Percentiles rank a stretch among this genome's conserved stretches.
Conservation (phyloP, 805 yeast species). For the Zygosaccharomyces bailii region DNA sequence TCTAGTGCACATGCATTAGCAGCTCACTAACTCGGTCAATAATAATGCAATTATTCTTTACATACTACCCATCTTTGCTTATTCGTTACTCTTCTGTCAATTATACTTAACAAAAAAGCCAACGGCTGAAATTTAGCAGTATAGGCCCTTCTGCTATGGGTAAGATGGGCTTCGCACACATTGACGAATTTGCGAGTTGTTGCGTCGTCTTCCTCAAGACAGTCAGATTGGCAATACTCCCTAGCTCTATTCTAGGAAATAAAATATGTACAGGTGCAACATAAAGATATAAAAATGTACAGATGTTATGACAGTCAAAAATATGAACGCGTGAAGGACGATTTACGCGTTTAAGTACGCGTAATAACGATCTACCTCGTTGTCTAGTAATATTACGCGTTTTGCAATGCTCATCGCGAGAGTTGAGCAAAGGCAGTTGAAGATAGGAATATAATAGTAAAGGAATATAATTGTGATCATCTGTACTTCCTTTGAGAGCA, state of each 20-base stretch:
- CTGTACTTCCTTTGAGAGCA: not conserved
- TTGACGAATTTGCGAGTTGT: slow-evolving; percentile 7
- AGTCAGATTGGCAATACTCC: not conserved
- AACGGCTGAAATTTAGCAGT: not conserved
- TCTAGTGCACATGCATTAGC: too few species aligned
- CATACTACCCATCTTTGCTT: slow-evolving; percentile 73
- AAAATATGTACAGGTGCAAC: not conserved
- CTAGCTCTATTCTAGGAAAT: too few species aligned
- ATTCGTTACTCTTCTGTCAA: slow-evolving; percentile 24
- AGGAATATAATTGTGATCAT: too few species aligned
- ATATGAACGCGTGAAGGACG: slow-evolving; percentile 1
- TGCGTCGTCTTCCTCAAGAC: slow-evolving; percentile 4
- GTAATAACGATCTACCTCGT: slow-evolving; percentile 4
- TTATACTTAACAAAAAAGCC: not conserved
- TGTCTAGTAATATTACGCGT: slow-evolving; percentile 1
- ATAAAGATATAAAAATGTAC: not conserved
- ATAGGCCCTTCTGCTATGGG: slow-evolving; percentile 3
- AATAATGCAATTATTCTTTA: slow-evolving; percentile 31
- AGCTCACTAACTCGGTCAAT: not conserved
- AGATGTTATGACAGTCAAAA: slow-evolving; percentile 3
- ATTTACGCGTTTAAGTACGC: slow-evolving; percentile 6
- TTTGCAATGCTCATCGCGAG: slow-evolving; percentile 7
- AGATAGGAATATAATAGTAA: not conserved
- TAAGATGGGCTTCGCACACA: slow-evolving; percentile 3
- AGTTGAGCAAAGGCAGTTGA: not conserved